Evolutionary conservation across 1,139 yeast genomes (phyloP).

Genomic region (Protomyces inundatus): DNA sequence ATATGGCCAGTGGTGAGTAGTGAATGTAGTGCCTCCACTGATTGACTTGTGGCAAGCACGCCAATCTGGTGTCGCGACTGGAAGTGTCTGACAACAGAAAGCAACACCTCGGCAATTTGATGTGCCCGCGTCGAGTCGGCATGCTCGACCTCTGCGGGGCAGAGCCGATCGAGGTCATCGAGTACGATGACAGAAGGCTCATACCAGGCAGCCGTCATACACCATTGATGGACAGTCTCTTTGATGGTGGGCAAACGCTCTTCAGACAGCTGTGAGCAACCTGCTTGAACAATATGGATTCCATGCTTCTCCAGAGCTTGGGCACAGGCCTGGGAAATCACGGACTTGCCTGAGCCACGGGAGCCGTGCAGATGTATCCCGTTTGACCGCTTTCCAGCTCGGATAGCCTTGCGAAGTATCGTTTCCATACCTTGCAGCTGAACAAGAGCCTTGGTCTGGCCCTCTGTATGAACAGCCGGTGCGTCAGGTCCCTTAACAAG

Average conservation of each 20-base stretch:
- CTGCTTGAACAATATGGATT: slow-evolving; percentile 6
- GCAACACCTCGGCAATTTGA: slow-evolving; percentile 52
- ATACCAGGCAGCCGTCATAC: slow-evolving; percentile 68
- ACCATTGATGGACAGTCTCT: slow-evolving; percentile 37
- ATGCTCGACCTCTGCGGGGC: slow-evolving; percentile 63
- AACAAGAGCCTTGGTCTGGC: background rate
- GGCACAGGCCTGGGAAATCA: background rate
- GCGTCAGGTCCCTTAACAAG: slow-evolving; percentile 27
- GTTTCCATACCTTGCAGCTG: slow-evolving; percentile 56
- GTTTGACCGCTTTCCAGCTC: slow-evolving; percentile 47
- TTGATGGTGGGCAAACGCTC: background rate
- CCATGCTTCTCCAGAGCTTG: background rate
- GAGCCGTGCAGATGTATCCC: slow-evolving; percentile 66
- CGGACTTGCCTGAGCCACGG: slow-evolving; percentile 69
- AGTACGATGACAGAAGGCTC: slow-evolving; percentile 69
- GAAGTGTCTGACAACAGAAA: slow-evolving; percentile 42
- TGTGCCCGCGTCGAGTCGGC: slow-evolving; percentile 59
- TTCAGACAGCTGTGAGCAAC: slow-evolving; percentile 4
- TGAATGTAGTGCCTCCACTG: slow-evolving; percentile 63
- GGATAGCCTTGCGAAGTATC: slow-evolving; percentile 44
- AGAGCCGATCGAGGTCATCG: slow-evolving; percentile 74
- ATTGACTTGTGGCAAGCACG: slow-evolving; percentile 53
- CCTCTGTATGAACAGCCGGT: background rate
- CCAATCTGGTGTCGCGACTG: slow-evolving; percentile 43
- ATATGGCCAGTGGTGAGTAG: slow-evolving; percentile 57